Base-by-base conservation (phyloP, 2,329 filamentous ascomycete genomes). In the Coniochaeta ligniaria region DNA sequence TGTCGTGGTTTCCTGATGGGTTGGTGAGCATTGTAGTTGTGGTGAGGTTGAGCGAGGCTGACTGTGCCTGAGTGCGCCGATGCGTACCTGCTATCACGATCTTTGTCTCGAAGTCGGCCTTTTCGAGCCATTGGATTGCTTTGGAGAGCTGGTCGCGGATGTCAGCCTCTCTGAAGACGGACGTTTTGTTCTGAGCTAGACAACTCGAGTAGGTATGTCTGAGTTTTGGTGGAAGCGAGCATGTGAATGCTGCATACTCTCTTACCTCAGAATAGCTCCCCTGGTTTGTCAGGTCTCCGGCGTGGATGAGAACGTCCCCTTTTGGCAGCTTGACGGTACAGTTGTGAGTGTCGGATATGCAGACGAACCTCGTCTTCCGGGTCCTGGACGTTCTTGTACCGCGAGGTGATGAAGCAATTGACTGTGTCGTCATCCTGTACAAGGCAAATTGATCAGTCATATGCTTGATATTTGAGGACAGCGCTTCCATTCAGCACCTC, bases 301-400 rank as follows among this genome's bases (percentile, higher is more conserved):
- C 89, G 69, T 92, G 89, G 57, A 92, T 86, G 36, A 93, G 78
- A 9, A 93, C 83, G 69, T 93, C 88, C 45, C 89, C 90, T 24
- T 80, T 80, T 0, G 90, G 89, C 1, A 92, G 79, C 66, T 84
- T 87, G 66, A 83, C 78, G 2, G 79, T 79, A 65, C 77, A 80
- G 70, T 90, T 90, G 73, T 92, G 89, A 1, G 89, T 92, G 73
- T 93, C 90, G 4, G 89, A 90, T 60, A 92, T 81, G 74, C 88
- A 91, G 59, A 92, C 87, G 61, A 92, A 81, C 62, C 89, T 82
- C 6, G 88, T 86, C 63, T 81, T 75, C 59, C 79, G 73, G 11
- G 72, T 71, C 7, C 36, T n/a, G 54, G 54, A 57, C 9, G 31
- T 57, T 16, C 31, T 36, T 16, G 33, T 52, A 57, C 45, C 36